These are phyloP conservation scores for Lolium multiflorum DNA, from an alignment of 176 grass and related monocot genomes.

Conservation along the genomic window DNA sequence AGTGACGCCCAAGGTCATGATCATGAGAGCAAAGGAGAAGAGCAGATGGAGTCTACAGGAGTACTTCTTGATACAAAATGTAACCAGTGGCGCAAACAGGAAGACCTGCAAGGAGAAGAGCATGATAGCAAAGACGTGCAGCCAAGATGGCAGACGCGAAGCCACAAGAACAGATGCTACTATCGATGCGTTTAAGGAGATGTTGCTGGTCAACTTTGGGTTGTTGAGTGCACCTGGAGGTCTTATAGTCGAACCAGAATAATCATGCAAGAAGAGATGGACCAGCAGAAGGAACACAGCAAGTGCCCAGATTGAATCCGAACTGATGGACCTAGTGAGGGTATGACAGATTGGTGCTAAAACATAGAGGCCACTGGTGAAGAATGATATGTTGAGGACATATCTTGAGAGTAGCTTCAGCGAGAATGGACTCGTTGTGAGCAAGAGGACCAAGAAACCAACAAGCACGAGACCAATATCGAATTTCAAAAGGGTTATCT, in stretches of 20 bases:
- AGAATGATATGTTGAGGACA: constrained; percentile 90
- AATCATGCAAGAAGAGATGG: constrained; percentile 94
- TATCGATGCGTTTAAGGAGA: constrained; percentile 89
- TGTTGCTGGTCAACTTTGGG: constrained; percentile 83
- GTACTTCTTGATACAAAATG: constrained; percentile 93
- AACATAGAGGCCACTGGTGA: constrained; percentile 87
- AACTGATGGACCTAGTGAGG: constrained; percentile 93
- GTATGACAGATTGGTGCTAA: constrained; percentile 88
- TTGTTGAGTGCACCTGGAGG: constrained; percentile 91
- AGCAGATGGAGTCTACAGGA: constrained; percentile 72
- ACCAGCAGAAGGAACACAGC: constrained; percentile 82
- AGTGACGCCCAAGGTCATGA: constrained; percentile 59
- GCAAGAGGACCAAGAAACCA: constrained; percentile 75
- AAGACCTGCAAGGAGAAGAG: constrained; percentile 90
- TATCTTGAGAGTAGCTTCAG: constrained; percentile 63
- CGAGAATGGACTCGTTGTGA: constrained; percentile 69
- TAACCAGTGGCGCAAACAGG: constrained; percentile 85
- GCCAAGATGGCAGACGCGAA: constrained; percentile 73
- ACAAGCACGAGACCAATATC: constrained; percentile 70
- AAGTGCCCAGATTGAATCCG: constrained; percentile 88
- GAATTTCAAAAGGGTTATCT: constrained; percentile 76
- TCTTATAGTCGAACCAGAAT: constrained; percentile 91
- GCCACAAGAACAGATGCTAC: constrained; percentile 93
- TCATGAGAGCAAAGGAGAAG: constrained; percentile 71
- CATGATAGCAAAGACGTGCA: constrained; percentile 97